Evolutionary conservation across 352 stramenopile genomes (phyloP).

Genomic region (Phytophthora sp.): DNA sequence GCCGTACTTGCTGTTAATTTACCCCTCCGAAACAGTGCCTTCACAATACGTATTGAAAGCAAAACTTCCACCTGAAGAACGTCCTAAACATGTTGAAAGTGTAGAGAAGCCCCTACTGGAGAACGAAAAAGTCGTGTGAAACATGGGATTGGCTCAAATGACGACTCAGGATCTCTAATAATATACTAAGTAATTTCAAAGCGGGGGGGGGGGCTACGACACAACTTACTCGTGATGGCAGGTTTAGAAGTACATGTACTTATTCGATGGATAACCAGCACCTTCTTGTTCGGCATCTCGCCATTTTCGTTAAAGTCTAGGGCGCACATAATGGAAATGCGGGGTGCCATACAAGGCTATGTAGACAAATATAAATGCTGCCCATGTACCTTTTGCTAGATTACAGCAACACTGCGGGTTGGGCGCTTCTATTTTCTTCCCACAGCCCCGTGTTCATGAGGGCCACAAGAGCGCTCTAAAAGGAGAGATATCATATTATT

Average conservation of each 20-base stretch:
- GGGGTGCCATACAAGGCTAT: conserved; percentile 6
- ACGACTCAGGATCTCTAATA: no score
- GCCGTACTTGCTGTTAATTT: conserved; percentile 62
- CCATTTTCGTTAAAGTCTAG: conserved; percentile 66
- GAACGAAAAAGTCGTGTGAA: conserved; percentile 18
- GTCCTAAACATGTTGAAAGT: conserved; percentile 9
- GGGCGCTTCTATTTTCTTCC: no score
- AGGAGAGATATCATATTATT: no score
- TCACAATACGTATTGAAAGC: background rate
- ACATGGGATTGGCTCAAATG: no score
- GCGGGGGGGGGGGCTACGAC: no score
- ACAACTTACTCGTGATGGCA: conserved; percentile 76
- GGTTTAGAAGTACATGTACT: conserved; percentile 70
- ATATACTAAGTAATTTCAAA: no score
- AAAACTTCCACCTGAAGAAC: background rate
- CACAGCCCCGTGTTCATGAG: no score
- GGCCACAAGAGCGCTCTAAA: no score
- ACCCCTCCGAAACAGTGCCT: conserved; percentile 38
- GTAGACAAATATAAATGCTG: no score
- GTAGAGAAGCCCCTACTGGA: conserved; percentile 24
- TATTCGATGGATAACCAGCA: conserved; percentile 68
- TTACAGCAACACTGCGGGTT: no score
- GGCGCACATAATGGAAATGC: background rate
- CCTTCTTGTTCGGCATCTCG: conserved; percentile 75
- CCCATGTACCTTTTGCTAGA: no score